These are phyloP conservation scores for Candida khao-thaluensis DNA, from an alignment of 805 yeast species.

Conservation along the genomic window DNA sequence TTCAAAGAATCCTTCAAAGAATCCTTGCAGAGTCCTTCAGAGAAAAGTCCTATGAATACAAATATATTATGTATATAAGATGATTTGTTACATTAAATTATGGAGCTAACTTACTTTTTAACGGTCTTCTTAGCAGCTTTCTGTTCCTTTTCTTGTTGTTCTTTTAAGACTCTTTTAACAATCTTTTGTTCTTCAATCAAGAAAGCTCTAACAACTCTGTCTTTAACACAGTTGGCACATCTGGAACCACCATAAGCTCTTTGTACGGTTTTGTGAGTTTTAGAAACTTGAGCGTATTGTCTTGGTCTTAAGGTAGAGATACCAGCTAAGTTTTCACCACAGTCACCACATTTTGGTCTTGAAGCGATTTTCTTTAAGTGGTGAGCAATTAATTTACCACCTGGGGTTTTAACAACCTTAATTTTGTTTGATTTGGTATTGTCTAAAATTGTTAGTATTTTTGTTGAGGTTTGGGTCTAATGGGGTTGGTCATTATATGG, in stretches of 20 bases:
- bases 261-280: constrained; percentile 96
- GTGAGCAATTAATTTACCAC: constrained; percentile 98
- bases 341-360: constrained; percentile 87
- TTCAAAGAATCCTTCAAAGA: no score
- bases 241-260: constrained; percentile 99
- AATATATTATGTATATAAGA: constrained; percentile 10
- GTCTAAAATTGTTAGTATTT: constrained; percentile 57
- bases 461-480: not conserved
- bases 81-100: constrained; percentile 8
- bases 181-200: constrained; percentile 99
- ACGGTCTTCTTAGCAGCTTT: constrained; percentile 38
- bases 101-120: constrained; percentile 26
- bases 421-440: constrained; percentile 99
- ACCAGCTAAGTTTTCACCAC: constrained; percentile 81
- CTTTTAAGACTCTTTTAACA: constrained; percentile 98
- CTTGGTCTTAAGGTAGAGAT: constrained; percentile 97
- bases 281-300: constrained; percentile 91
- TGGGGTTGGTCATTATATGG: not conserved
- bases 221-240: constrained; percentile 98
- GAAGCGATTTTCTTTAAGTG: constrained; percentile 91
- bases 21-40: no score
- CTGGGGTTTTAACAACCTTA: constrained; percentile 99
- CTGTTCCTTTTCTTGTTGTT: constrained; percentile 86
- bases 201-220: constrained; percentile 99
- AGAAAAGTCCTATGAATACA: constrained; percentile 12